Evolutionary conservation across 306 rosid genomes (phyloP).

Genomic region (Vicia sativa): DNA sequence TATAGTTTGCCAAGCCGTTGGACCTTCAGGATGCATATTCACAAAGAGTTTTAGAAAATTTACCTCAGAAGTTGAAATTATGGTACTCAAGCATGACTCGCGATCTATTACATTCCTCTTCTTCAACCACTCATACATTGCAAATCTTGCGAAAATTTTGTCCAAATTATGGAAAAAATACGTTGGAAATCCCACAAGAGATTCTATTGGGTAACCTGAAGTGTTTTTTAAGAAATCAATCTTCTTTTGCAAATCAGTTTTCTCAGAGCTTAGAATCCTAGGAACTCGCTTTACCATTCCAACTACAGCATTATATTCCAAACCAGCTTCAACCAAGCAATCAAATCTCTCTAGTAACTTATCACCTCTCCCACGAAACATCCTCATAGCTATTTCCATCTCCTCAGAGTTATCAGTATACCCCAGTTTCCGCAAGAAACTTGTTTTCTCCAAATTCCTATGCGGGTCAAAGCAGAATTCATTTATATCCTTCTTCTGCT

Average conservation of each 20-base stretch:
- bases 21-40: constrained; percentile 74
- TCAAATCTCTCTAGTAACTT: constrained; percentile 83
- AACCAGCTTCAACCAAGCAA: constrained; percentile 80
- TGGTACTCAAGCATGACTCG: constrained; percentile 56
- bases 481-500: constrained; percentile 38
- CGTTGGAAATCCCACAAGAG: constrained; percentile 56
- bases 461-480: constrained; percentile 30
- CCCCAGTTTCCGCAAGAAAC: constrained; percentile 70
- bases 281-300: constrained; percentile 63
- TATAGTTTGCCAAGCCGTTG: constrained; percentile 57
- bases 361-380: constrained; percentile 76
- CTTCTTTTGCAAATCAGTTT: constrained; percentile 58
- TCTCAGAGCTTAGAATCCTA: constrained; percentile 61
- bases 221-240: constrained; percentile 51
- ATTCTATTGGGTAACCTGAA: constrained; percentile 67
- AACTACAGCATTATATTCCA: constrained; percentile 58
- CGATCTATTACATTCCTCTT: constrained; percentile 61
- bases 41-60: constrained; percentile 65
- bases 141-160: constrained; percentile 54
- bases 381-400: constrained; percentile 65
- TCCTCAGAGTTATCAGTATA: constrained; percentile 79
- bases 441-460: constrained; percentile 54
- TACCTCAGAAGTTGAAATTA: constrained; percentile 58
- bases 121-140: constrained; percentile 75
- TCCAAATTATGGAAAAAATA: constrained; percentile 65